phyloP scores from a whole-genome alignment of 768 basidiomycete genomes.

The Mycena galopus region DNA sequence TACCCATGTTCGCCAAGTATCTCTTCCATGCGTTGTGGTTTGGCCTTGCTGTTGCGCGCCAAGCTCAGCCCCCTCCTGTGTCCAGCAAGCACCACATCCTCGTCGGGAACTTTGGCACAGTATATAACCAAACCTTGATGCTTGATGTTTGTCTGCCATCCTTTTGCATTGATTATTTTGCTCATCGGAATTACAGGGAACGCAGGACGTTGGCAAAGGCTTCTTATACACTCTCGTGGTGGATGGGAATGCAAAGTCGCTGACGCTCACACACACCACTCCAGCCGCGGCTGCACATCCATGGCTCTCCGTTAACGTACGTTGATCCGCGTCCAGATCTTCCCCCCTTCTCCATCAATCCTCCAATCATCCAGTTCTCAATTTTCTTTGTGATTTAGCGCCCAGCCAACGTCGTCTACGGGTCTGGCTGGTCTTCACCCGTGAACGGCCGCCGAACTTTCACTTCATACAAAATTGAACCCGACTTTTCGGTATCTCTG shows the following conservation, averaged over 20 bases:
- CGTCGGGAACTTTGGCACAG: constrained; percentile 39
- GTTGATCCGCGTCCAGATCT: constrained; percentile 6
- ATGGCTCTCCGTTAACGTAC: constrained; percentile 40
- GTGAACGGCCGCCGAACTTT: constrained; percentile 33
- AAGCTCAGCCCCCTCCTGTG: not conserved
- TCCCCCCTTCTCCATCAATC: not conserved
- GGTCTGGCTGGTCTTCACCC: constrained; percentile 39
- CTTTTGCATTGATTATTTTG: too few relatives aligned
- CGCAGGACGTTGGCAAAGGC: constrained; percentile 38
- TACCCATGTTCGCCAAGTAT: not conserved
- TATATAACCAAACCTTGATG: constrained; percentile 40
- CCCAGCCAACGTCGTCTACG: constrained; percentile 35
- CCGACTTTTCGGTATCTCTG: constrained; percentile 35
- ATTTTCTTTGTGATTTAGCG: constrained; percentile 15
- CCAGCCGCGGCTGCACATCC: constrained; percentile 38
- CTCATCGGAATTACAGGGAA: constrained; percentile 39
- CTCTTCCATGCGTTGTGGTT: constrained; percentile 4
- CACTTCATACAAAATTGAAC: constrained; percentile 34
- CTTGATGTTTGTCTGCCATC: too few relatives aligned
- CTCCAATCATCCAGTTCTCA: not conserved
- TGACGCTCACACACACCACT: constrained; percentile 32
- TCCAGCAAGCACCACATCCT: constrained; percentile 36
- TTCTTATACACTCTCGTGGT: constrained; percentile 37
- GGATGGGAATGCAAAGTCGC: constrained; percentile 28
- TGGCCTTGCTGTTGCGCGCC: constrained; percentile 9